A percentile compares a stretch with the other conserved stretches of the same genome.
Evolutionary conservation across 257 asterid species (phyloP).

Genomic region (Capsicum rhomboideum): DNA sequence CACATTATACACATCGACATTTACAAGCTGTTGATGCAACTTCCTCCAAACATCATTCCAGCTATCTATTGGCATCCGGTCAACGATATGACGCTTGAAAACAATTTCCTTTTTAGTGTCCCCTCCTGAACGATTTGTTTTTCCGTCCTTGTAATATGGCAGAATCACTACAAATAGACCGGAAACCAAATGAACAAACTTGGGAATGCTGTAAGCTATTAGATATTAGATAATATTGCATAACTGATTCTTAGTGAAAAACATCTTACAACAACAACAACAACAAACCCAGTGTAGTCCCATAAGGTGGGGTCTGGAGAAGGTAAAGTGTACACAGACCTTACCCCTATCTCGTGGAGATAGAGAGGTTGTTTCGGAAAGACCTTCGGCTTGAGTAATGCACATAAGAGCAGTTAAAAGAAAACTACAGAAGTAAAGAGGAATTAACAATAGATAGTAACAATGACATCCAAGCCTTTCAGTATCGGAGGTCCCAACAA

Average conservation of each 20-base stretch:
- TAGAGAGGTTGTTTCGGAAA: no score
- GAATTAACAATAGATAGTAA: background rate
- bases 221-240: background rate
- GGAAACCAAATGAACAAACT: background rate
- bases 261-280: background rate
- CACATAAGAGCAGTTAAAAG: no score
- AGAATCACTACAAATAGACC: constrained; percentile 58
- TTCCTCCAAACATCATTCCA: constrained; percentile 98
- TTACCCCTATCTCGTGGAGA: no score
- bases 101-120: constrained; percentile 42
- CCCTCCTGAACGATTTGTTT: constrained; percentile 32
- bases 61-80: constrained; percentile 90
- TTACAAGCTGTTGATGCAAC: constrained; percentile 91
- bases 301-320: no score
- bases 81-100: constrained; percentile 80
- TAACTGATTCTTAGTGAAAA: background rate
- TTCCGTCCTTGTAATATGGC: constrained; percentile 71
- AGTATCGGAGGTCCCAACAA: no score
- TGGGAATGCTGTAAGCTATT: background rate
- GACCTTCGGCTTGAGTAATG: no score
- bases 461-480: background rate
- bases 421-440: no score
- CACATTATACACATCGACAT: constrained; percentile 75
- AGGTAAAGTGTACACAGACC: no score
- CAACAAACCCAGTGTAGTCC: no score